Base-by-base conservation (phyloP, 2,329 filamentous ascomycete genomes). In the Endocalyx cinctus region DNA sequence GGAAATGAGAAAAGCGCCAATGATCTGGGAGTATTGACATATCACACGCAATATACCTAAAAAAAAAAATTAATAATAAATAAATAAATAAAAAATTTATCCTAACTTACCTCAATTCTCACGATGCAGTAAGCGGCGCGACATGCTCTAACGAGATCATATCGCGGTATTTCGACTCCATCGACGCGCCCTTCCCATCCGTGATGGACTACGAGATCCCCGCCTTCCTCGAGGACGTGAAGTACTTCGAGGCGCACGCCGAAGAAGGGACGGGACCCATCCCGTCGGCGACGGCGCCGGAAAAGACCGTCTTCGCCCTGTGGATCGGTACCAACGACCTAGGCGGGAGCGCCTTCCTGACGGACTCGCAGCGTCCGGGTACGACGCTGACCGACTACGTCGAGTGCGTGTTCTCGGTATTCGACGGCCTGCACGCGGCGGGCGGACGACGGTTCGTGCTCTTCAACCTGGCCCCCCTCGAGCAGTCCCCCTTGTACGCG, bases 321-420 rank as follows among this genome's bases (percentile, higher is more conserved):
- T 89, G 82, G 82, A 87, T 89, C 47, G 85, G 85, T 4, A 88
- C 84, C 16, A 90, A 90, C 52, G 85, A 92, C 50, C 64, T 90
- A 8, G 84, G 84, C 15, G 68, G 66, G 36, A 59, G 68, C 32
- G 81, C 72, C 7, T 82, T 88, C 51, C 55, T 89, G 19, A 77
- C 71, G 5, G 81, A 87, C 51, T 68, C 66, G 16, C 79, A 87
- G 52, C 57, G 70, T 5, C 47, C 62, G 0, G 78, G 76, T 16
- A 80, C 74, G 2, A 68, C 88, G 5, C 37, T 52, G 13, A 63
- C 69, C 2, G 71, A 80, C 50, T 87, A 81, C 50, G 68, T 79
- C 4, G 72, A 81, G 41, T 89, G 84, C 51, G 65, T 87, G 2
- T 87, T 80, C 63, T 52, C 65, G 6, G 67, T 72, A 2, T 70